Evolutionary conservation across 768 basidiomycete species (phyloP).

Genomic region (Strobilomyces dryophilus): DNA sequence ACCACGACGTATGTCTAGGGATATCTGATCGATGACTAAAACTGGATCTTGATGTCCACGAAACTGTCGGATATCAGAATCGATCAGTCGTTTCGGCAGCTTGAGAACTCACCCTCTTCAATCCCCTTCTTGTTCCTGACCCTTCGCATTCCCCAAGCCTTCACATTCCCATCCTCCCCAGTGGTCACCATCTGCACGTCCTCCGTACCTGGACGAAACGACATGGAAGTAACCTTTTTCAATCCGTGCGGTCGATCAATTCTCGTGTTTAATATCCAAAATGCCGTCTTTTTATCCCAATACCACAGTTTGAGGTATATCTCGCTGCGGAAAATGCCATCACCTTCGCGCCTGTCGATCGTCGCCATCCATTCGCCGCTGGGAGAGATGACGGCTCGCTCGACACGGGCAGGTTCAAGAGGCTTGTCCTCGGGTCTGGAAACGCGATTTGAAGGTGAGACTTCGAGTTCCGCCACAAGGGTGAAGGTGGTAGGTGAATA

Average conservation of each 20-base stretch:
- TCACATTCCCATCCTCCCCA: constrained; percentile 71
- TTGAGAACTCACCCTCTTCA: constrained; percentile 45
- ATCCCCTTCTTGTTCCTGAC: constrained; percentile 42
- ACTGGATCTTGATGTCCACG: constrained; percentile 78
- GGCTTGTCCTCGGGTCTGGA: constrained; percentile 75
- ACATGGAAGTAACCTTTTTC: constrained; percentile 54
- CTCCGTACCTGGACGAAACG: constrained; percentile 57
- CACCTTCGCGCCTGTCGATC: constrained; percentile 68
- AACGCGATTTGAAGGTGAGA: constrained; percentile 90
- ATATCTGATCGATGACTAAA: constrained; percentile 63
- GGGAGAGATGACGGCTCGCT: constrained; percentile 59
- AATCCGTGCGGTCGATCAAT: constrained; percentile 84
- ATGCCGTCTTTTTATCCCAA: constrained; percentile 63
- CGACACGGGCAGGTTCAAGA: constrained; percentile 73
- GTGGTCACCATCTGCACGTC: constrained; percentile 61
- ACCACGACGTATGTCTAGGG: constrained; percentile 71
- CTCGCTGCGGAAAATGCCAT: constrained; percentile 61
- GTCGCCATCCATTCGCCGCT: constrained; percentile 92
- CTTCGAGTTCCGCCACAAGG: constrained; percentile 82
- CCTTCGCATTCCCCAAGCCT: constrained; percentile 69
- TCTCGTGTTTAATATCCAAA: constrained; percentile 80
- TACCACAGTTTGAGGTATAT: constrained; percentile 88
- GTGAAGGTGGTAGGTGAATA: constrained; percentile 72
- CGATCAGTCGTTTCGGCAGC: not conserved
- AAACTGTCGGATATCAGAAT: constrained; percentile 28